Evolutionary conservation across 2,329 filamentous ascomycete species (phyloP).

Genomic region (Hymenoscyphus occultus): DNA sequence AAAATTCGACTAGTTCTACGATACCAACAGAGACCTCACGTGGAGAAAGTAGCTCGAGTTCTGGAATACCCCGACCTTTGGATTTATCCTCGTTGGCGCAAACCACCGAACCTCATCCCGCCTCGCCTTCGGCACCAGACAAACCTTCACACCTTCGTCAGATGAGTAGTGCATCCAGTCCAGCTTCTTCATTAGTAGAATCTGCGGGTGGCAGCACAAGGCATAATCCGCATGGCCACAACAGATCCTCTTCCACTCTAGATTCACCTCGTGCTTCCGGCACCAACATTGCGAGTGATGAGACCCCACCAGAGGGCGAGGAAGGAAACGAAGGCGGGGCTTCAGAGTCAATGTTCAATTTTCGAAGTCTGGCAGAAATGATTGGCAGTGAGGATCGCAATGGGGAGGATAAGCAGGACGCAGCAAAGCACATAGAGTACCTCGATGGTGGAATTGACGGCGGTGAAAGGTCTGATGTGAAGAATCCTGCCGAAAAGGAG

Average conservation of each 20-base stretch:
- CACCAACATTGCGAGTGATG: conserved; percentile 45
- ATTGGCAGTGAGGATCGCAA: conserved; percentile 66
- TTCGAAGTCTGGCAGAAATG: conserved; percentile 80
- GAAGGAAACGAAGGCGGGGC: conserved; percentile 48
- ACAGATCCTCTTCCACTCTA: conserved; percentile 43
- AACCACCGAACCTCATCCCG: conserved; percentile 41
- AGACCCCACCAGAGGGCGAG: conserved; percentile 46
- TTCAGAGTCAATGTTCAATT: conserved; percentile 85
- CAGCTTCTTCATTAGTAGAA: conserved; percentile 72
- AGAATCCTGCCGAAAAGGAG: conserved; percentile 13
- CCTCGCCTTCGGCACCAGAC: conserved; percentile 48
- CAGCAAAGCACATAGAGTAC: conserved; percentile 31
- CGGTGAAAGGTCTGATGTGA: conserved; percentile 18
- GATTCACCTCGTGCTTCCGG: conserved; percentile 54
- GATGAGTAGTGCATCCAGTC: conserved; percentile 83
- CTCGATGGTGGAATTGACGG: conserved; percentile 14
- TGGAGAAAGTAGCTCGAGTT: conserved; percentile 19
- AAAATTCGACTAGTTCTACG: conserved; percentile 14
- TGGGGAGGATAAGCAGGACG: conserved; percentile 31
- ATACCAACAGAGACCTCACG: conserved; percentile 26
- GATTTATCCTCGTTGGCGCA: conserved; percentile 24
- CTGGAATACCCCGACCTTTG: conserved; percentile 26
- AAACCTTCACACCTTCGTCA: conserved; percentile 73
- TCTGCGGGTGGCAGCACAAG: conserved; percentile 51
- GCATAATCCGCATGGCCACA: conserved; percentile 33